Evolutionary conservation across 352 stramenopile species (phyloP), one percentile per base, ranked within the genome.

Genomic region (Pythium graminicola): DNA sequence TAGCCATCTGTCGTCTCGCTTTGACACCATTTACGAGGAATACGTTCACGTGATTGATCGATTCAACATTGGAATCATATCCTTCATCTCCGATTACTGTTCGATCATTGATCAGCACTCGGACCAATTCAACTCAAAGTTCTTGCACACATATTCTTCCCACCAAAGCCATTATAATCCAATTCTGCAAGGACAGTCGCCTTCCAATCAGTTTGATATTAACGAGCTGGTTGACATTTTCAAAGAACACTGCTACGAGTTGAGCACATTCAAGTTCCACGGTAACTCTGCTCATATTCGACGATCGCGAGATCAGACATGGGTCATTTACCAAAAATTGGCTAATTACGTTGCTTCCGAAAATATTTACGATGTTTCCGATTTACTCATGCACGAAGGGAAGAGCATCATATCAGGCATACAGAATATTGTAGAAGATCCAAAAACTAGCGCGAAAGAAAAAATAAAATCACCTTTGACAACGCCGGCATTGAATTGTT

Each of bases 61-160:
- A 19, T 47, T 47, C 22, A 47, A 47, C 40, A 23, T 47, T 16
- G 40, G 40, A 4, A 47, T 47, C 40, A 47, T 47, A 6, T 47
- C 40, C n/a, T 47, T 47, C 22, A 16, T 47, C 19, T 47, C 40
- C 13, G 40, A 47, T 23, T 47, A 47, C 40, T 47, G 29, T 23
- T 23, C 40, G 6, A 28, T 47, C 13, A 28, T 28, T 6, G 20
- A 23, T 16, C 6, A 47, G 19, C 40, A 47, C 22, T 23, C 40
- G 5, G 40, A 47, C 40, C 40, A 47, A 16, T 47, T 47, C 17
- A 5, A 47, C 29, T 47, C 40, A 10, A 47, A 47, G 40, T 47
- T 47, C 40, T 9, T 47, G 22, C 40, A 47, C 20, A 28, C 40
- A 7, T 47, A 47, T 23, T 47, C 40, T 5, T 23, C 13, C 17